These are phyloP conservation scores for Russula emetica DNA, from an alignment of 768 basidiomycete genomes.

Conservation along the genomic window DNA sequence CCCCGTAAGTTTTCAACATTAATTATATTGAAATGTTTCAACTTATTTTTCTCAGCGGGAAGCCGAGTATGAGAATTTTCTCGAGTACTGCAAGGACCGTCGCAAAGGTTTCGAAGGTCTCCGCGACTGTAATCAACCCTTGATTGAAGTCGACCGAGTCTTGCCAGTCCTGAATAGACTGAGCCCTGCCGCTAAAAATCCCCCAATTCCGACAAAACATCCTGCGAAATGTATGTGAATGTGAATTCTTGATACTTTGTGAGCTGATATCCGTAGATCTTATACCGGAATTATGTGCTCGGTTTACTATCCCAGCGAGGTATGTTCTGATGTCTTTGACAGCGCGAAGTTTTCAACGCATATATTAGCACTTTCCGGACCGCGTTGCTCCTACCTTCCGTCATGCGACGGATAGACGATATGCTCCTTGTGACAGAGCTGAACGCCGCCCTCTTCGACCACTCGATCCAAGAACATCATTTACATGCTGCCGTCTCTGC, in stretches of 20 bases:
- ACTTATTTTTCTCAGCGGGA: slow-evolving; percentile 48
- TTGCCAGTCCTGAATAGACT: slow-evolving; percentile 53
- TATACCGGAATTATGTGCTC: slow-evolving; percentile 69
- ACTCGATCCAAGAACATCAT: slow-evolving; percentile 55
- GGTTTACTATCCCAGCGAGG: slow-evolving; percentile 71
- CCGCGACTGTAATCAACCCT: slow-evolving; percentile 58
- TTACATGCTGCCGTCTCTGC: slow-evolving; percentile 66
- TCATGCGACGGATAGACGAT: slow-evolving; percentile 68
- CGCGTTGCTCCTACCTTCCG: slow-evolving; percentile 66
- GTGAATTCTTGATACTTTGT: neutral
- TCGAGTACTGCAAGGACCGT: slow-evolving; percentile 62
- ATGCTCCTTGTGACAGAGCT: slow-evolving; percentile 73
- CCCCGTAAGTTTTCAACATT: slow-evolving; percentile 42
- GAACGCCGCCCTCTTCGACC: slow-evolving; percentile 61
- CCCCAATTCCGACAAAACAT: slow-evolving; percentile 37
- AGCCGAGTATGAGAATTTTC: slow-evolving; percentile 51
- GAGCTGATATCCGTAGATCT: slow-evolving; percentile 19
- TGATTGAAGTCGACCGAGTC: slow-evolving; percentile 62
- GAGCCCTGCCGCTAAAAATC: slow-evolving; percentile 47
- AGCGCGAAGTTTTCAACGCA: neutral
- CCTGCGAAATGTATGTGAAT: slow-evolving; percentile 56
- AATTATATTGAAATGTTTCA: slow-evolving; percentile 8
- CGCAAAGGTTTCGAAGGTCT: slow-evolving; percentile 61
- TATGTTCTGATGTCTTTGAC: slow-evolving; percentile 31
- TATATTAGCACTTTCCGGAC: slow-evolving; percentile 58